Conservation (phyloP, 2,329 filamentous ascomycete species). For the Pseudopyricularia javanii region DNA sequence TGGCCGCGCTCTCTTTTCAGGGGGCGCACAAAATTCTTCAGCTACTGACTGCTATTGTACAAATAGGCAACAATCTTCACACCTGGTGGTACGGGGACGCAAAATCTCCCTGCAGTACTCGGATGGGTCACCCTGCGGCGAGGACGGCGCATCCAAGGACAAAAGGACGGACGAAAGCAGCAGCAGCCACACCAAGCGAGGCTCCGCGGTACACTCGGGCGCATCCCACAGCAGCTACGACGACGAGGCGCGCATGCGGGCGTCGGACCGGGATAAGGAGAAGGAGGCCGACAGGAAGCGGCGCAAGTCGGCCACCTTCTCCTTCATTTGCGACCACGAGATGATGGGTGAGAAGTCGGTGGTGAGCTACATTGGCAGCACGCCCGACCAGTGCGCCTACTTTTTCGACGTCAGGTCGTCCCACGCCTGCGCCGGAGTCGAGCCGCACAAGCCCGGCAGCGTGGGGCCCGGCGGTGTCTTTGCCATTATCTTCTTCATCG, state of each 20-base stretch:
- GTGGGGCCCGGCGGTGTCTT: constrained; percentile 68
- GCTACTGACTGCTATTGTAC: not conserved
- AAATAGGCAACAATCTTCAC: constrained; percentile 39
- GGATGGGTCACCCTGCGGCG: constrained; percentile 59
- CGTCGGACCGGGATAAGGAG: constrained; percentile 14
- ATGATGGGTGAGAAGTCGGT: constrained; percentile 54
- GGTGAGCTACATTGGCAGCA: constrained; percentile 70
- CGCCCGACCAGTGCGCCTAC: constrained; percentile 86
- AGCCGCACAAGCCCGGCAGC: constrained; percentile 61
- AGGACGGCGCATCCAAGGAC: constrained; percentile 12
- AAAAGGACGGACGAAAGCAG: constrained; percentile 4
- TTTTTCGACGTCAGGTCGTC: constrained; percentile 86
- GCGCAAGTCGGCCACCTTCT: constrained; percentile 75
- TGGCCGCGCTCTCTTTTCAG: not conserved
- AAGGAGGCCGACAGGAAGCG: constrained; percentile 24
- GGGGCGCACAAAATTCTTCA: not conserved
- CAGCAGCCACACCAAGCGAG: constrained; percentile 8
- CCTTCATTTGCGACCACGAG: constrained; percentile 85
- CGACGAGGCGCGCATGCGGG: constrained; percentile 17
- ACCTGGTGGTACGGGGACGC: constrained; percentile 48
- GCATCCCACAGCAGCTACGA: constrained; percentile 17
- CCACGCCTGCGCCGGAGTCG: constrained; percentile 61
- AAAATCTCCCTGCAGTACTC: constrained; percentile 70
- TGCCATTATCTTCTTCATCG: constrained; percentile 66
- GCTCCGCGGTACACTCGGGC: constrained; percentile 20